phyloP scores from a whole-genome alignment of 257 asterid species.

The Plantago major region DNA sequence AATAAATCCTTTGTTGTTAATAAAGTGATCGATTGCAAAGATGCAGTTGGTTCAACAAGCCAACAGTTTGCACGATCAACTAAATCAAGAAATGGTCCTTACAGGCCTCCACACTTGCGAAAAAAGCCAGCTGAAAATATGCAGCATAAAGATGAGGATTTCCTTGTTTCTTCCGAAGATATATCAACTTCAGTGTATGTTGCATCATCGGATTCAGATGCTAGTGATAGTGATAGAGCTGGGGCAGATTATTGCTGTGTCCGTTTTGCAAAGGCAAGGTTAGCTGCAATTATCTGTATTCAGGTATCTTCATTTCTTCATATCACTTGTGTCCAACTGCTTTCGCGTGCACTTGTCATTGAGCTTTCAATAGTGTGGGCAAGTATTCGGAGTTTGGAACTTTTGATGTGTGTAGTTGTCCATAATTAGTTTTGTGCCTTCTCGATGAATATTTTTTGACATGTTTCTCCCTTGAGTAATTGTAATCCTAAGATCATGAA shows the following conservation, averaged over 20 bases:
- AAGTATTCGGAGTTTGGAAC: not conserved
- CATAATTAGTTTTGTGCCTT: constrained; percentile 13
- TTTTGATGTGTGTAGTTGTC: constrained; percentile 2
- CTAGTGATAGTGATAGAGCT: constrained; percentile 81
- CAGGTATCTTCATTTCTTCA: constrained; percentile 55
- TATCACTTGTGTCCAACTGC: constrained; percentile 10
- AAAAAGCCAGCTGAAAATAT: constrained; percentile 35
- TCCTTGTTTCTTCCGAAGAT: constrained; percentile 33
- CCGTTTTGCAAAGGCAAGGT: constrained; percentile 57
- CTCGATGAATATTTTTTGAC: not conserved
- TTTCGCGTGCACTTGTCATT: not conserved
- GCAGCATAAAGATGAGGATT: constrained; percentile 35
- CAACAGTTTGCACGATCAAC: constrained; percentile 32
- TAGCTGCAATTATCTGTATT: constrained; percentile 78
- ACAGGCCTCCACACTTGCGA: constrained; percentile 93
- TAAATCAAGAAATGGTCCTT: constrained; percentile 45
- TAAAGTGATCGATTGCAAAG: constrained; percentile 36
- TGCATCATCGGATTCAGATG: constrained; percentile 85
- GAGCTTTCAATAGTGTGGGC: not conserved
- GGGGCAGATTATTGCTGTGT: constrained; percentile 35
- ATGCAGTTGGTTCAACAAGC: constrained; percentile 31
- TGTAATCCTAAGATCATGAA: constrained; percentile 1
- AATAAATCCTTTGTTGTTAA: constrained; percentile 36
- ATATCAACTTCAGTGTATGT: constrained; percentile 27
- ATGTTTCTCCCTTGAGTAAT: not conserved